A percentile compares a stretch with the other conserved stretches of the same genome.
Conservation (phyloP, 2,329 filamentous ascomycete species). For the Fusarium keratoplasticum region DNA sequence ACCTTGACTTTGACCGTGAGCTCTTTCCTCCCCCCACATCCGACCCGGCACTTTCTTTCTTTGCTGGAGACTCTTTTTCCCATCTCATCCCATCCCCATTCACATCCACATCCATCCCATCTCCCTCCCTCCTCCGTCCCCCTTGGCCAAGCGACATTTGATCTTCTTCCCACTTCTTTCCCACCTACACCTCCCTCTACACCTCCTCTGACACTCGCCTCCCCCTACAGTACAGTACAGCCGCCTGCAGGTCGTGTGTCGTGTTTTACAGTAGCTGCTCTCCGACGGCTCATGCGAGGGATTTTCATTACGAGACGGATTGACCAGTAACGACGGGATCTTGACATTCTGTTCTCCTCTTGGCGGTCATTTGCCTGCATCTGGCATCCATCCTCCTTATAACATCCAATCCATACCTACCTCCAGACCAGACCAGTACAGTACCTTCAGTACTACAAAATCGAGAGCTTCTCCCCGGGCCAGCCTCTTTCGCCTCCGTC, state of each 20-base stretch:
- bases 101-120: conserved; percentile 1
- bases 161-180: conserved; percentile 20
- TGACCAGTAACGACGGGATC: conserved; percentile 12
- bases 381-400: conserved; percentile 9
- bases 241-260: conserved; percentile 1
- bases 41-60: conserved; percentile 33
- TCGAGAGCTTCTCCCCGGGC: conserved; percentile 15
- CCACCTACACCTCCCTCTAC: not conserved
- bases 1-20: not conserved
- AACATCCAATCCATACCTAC: not conserved
- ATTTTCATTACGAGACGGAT: conserved; percentile 15
- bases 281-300: conserved; percentile 24
- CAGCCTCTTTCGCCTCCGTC: not conserved
- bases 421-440: not conserved
- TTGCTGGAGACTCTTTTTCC: conserved; percentile 25
- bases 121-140: not conserved
- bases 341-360: conserved; percentile 32
- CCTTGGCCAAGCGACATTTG: conserved; percentile 19
- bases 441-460: conserved; percentile 8
- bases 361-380: conserved; percentile 36
- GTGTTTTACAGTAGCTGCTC: conserved; percentile 7
- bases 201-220: conserved; percentile 8
- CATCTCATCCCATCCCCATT: not conserved
- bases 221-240: not conserved
- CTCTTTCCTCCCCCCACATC: conserved; percentile 30